A percentile compares a stretch with the other conserved stretches of the same genome.
Conservation (phyloP, 2,329 filamentous ascomycete species). For the Fusarium luffae region DNA sequence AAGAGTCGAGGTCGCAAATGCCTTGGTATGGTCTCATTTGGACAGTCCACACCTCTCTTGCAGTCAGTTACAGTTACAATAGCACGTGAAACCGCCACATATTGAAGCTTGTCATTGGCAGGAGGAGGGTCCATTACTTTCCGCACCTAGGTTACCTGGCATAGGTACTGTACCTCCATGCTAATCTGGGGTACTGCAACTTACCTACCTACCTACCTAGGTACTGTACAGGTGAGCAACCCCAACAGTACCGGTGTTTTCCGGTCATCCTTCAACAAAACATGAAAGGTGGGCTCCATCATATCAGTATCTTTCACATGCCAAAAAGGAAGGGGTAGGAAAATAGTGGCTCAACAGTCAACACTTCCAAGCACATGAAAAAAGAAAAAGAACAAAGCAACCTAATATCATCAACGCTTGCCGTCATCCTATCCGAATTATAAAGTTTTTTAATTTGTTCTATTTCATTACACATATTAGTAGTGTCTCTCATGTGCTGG, state of each 20-base stretch:
- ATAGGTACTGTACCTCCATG: too few species aligned
- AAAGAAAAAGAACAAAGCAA: neutral
- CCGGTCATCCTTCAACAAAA: conserved; percentile 19
- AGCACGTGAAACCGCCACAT: conserved; percentile 49
- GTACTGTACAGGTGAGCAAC: neutral
- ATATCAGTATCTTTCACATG: conserved; percentile 13
- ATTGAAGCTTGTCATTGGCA: conserved; percentile 37
- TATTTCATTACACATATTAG: neutral
- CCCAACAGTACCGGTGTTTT: conserved; percentile 24
- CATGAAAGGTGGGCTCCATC: neutral
- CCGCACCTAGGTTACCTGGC: neutral
- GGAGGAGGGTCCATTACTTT: conserved; percentile 19
- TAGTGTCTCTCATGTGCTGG: neutral
- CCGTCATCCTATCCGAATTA: neutral
- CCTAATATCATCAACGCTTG: neutral
- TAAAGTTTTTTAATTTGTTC: conserved; percentile 8
- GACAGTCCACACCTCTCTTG: conserved; percentile 29
- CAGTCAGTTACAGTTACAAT: conserved; percentile 33
- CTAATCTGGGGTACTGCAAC: neutral
- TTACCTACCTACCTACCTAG: neutral
- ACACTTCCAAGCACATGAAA: neutral
- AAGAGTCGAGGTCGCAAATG: conserved; percentile 41
- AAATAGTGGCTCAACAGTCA: neutral
- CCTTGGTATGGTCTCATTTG: conserved; percentile 43
- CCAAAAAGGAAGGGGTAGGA: neutral